Evolutionary conservation across 805 yeast genomes (phyloP).

Genomic region (Kodamaea kaohsiungensis): DNA sequence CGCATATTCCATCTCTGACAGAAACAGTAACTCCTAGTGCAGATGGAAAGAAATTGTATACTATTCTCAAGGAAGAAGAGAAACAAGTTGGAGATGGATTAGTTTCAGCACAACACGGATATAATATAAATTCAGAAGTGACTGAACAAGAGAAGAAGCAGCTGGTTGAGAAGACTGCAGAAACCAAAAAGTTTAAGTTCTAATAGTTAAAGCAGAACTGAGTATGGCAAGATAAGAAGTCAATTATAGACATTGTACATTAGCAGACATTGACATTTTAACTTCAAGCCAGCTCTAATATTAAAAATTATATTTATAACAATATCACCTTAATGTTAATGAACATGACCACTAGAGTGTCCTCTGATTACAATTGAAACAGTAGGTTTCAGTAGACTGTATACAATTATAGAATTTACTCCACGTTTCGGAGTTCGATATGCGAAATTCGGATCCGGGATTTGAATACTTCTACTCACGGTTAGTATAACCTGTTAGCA

Average conservation of each 20-base stretch:
- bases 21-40: neutral
- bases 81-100: neutral
- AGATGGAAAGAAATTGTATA: constrained; percentile 17
- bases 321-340: no score
- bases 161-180: neutral
- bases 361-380: no score
- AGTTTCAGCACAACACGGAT: neutral
- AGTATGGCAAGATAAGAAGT: no score
- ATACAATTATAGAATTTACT: neutral
- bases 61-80: constrained; percentile 14
- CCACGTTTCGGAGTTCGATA: neutral
- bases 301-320: no score
- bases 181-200: constrained; percentile 2
- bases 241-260: no score
- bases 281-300: no score
- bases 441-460: neutral
- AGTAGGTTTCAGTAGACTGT: no score
- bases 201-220: no score
- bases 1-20: neutral
- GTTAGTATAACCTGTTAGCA: neutral
- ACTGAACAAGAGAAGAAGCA: neutral
- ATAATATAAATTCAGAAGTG: neutral
- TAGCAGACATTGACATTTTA: no score
- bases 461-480: neutral
- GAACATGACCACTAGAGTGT: no score